A percentile compares a stretch with the other conserved stretches of the same genome.
Evolutionary conservation across 495 filamentous ascomycete species (phyloP).

Genomic region (Penicillium flavigenum): DNA sequence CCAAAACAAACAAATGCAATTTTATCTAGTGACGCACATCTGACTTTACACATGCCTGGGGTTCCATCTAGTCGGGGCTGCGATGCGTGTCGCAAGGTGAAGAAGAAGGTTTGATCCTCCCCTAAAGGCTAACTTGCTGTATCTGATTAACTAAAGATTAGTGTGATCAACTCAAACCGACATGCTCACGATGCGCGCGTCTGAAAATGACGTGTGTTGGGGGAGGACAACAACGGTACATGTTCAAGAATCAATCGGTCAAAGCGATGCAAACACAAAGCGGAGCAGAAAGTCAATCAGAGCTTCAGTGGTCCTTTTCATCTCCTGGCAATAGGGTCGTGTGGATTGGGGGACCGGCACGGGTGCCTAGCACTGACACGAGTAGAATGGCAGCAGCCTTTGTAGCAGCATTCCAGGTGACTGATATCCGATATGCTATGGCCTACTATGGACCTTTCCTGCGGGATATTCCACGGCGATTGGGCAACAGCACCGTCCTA

Average conservation of each 20-base stretch:
- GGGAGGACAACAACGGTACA: slow-evolving; percentile 42
- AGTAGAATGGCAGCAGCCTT: slow-evolving; percentile 24
- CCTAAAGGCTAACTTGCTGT: not conserved
- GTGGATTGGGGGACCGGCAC: not conserved
- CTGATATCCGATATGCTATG: slow-evolving; percentile 38
- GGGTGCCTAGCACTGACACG: slow-evolving; percentile 11
- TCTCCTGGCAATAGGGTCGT: not conserved
- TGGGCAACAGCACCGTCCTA: slow-evolving; percentile 36
- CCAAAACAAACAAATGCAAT: no score
- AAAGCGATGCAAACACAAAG: not conserved
- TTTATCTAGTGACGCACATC: not conserved
- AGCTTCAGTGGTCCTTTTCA: not conserved
- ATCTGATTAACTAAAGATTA: slow-evolving; percentile 16
- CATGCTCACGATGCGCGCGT: slow-evolving; percentile 42
- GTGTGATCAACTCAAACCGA: slow-evolving; percentile 38
- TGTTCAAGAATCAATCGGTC: slow-evolving; percentile 33
- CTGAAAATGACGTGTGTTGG: slow-evolving; percentile 43
- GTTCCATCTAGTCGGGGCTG: slow-evolving; percentile 48
- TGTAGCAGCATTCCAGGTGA: slow-evolving; percentile 25
- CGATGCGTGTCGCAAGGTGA: slow-evolving; percentile 47
- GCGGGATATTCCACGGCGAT: slow-evolving; percentile 31
- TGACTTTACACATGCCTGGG: slow-evolving; percentile 37
- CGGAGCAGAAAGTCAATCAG: not conserved
- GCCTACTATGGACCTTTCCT: slow-evolving; percentile 38
- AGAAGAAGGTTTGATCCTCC: slow-evolving; percentile 41